Evolutionary conservation across 352 stramenopile genomes (phyloP), one percentile per base, ranked within the genome.

Genomic region (Sclerospora graminicola): DNA sequence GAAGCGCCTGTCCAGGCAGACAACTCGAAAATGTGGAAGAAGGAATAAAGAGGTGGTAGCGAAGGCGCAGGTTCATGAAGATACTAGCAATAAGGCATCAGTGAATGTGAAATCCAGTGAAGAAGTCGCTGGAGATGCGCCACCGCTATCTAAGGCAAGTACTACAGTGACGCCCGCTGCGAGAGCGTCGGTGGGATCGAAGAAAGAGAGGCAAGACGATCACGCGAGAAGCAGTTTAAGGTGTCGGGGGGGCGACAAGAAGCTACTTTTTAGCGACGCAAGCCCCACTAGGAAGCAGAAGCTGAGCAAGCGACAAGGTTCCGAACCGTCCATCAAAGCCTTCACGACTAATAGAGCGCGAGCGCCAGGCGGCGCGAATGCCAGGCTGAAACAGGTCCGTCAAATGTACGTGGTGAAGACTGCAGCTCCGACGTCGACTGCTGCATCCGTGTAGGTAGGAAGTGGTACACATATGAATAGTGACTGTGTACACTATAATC

Each of bases 321-420:
- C 31, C 21, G 31, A 35, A 35, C 39, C 8, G 21, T 28, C 26
- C 8, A 30, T 5, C 15, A 9, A 20, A 35, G 26, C 6, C 18
- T 35, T 8, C 18, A 31, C 23, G 39, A n/a, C 21, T 35, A 36
- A 14, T 23, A 39, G 41, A 14, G 8, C 42, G 23, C 32, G 38
- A 18, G 37, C 23, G 13, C 6, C 32, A 23, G 40, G 18, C 16
- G 6, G 6, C 21, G 15, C 20, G 11, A 60, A 49, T 16, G 20
- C 27, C 16, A 52, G 34, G 9, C 13, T 44, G 18, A 63, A 66
- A 20, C 53, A 62, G 37, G 24, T 29, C 8, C 52, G 57, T 2
- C 42, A 65, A 39, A 40, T 65, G 33, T 72, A 72, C 50, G 57
- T 72, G 41, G 54, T 54, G 20, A 71, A 71, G 54, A 58, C 57